A percentile compares a stretch with the other conserved stretches of the same genome.
Evolutionary conservation across 75 land plant genomes (phyloP).

Genomic region (Picea glauca): DNA sequence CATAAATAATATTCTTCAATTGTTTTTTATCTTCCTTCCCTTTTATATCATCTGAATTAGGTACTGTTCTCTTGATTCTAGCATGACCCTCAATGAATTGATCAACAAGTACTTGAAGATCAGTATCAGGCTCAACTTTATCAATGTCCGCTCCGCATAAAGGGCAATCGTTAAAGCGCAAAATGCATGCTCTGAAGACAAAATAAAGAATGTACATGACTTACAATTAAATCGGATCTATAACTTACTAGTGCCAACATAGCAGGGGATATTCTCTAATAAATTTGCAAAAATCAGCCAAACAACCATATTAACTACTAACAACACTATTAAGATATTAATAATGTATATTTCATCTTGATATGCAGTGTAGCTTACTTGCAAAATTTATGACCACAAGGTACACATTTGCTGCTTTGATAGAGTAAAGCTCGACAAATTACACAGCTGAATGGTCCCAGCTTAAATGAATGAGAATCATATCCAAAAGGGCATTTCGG

Average conservation of each 20-base stretch:
- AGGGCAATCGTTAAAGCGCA: conserved; percentile 87
- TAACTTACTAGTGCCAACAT: background rate
- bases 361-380: conserved; percentile 33
- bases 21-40: conserved; percentile 18
- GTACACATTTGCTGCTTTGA: conserved; percentile 78
- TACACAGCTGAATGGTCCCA: conserved; percentile 92
- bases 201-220: background rate
- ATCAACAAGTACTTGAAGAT: conserved; percentile 75
- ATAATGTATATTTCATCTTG: background rate
- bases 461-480: conserved; percentile 83
- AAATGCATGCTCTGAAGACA: conserved; percentile 69
- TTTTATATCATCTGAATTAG: conserved; percentile 15
- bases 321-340: background rate
- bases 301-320: conserved; percentile 14
- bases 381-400: conserved; percentile 83
- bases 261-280: background rate
- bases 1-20: conserved; percentile 59
- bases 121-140: conserved; percentile 61
- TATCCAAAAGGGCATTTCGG: conserved; percentile 90
- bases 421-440: conserved; percentile 89
- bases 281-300: background rate
- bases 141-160: conserved; percentile 91
- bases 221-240: background rate
- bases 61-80: conserved; percentile 66
- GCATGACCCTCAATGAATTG: conserved; percentile 97